Evolutionary conservation across 179 eudicot genomes (phyloP).

Genomic region (Monotropa hypopitys): DNA sequence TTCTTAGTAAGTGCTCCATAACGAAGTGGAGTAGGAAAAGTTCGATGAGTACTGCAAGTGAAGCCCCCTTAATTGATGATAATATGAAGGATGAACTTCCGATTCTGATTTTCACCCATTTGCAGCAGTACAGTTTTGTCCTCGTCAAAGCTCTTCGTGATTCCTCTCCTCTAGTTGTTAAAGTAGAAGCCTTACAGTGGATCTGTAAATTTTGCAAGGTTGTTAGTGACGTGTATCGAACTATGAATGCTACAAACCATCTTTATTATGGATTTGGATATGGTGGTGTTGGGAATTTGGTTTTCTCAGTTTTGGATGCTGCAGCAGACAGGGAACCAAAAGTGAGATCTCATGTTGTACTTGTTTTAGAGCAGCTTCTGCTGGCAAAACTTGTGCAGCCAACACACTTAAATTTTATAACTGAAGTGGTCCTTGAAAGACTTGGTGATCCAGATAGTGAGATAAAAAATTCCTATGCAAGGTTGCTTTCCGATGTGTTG

Average conservation of each 20-base stretch:
- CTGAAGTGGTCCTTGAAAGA: constrained; percentile 62
- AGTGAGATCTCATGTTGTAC: constrained; percentile 66
- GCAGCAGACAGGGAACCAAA: constrained; percentile 82
- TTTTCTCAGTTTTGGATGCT: constrained; percentile 54
- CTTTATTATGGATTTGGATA: constrained; percentile 38
- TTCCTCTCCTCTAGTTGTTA: constrained; percentile 62
- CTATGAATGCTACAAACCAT: constrained; percentile 23
- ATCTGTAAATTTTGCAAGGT: constrained; percentile 45
- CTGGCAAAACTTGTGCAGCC: constrained; percentile 64
- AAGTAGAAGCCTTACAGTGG: constrained; percentile 75
- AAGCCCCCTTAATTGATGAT: constrained; percentile 5
- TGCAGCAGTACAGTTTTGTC: constrained; percentile 46
- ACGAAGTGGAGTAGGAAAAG: constrained; percentile 18
- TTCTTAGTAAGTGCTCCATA: constrained; percentile 46
- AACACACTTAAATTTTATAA: constrained; percentile 38
- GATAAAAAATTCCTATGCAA: constrained; percentile 45
- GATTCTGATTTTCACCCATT: constrained; percentile 28
- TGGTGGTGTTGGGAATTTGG: constrained; percentile 39
- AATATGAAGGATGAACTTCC: constrained; percentile 16
- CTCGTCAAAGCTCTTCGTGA: constrained; percentile 52
- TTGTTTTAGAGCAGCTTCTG: constrained; percentile 53
- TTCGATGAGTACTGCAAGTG: constrained; percentile 12
- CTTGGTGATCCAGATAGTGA: constrained; percentile 74
- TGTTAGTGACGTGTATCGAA: constrained; percentile 34
- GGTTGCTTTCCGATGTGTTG: constrained; percentile 51